Evolutionary conservation across 164 flowering plant genomes (phyloP).

Genomic region (Macadamia tetraphylla): DNA sequence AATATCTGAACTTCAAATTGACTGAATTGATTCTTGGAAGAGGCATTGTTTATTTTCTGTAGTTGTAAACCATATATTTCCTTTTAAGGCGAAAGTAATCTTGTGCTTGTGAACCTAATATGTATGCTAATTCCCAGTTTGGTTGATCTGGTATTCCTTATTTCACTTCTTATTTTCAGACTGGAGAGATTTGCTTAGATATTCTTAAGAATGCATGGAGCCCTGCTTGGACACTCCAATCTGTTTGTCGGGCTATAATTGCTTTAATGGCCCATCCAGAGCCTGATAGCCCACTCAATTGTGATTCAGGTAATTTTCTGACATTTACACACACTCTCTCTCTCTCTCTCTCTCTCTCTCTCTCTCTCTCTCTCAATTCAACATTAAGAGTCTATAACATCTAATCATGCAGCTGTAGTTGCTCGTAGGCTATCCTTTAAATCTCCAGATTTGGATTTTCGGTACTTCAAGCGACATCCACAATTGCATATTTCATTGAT

Average conservation of each 20-base stretch:
- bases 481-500: neutral
- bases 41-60: neutral
- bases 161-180: conserved; percentile 31
- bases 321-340: neutral
- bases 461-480: neutral
- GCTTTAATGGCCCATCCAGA: conserved; percentile 99
- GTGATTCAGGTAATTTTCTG: conserved; percentile 73
- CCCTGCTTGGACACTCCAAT: conserved; percentile 99
- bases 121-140: too few relatives aligned
- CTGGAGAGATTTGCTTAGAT: conserved; percentile 97
- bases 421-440: neutral
- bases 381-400: neutral
- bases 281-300: conserved; percentile 94
- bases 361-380: neutral
- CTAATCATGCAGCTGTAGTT: neutral
- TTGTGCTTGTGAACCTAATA: neutral
- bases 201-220: conserved; percentile 99
- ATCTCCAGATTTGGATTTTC: neutral
- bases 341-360: neutral
- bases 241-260: conserved; percentile 97
- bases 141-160: too few relatives aligned
- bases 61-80: neutral
- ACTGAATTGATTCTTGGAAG: too few relatives aligned
- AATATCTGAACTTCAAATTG: too few relatives aligned
- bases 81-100: neutral